Percentiles rank a stretch among this genome's conserved stretches.
Evolutionary conservation across 805 yeast genomes (phyloP).

Genomic region (Suhomyces xylopsoci): DNA sequence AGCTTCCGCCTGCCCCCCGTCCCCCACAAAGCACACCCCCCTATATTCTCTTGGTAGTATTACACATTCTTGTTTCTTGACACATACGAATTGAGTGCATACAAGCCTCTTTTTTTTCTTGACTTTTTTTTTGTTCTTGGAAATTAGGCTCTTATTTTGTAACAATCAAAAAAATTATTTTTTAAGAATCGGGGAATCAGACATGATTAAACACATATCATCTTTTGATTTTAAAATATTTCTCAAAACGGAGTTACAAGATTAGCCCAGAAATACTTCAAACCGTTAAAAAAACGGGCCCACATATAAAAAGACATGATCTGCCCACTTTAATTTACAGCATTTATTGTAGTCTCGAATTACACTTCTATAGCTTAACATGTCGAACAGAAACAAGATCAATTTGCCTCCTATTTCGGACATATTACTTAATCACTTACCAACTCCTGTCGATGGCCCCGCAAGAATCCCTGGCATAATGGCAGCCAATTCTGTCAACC

Average conservation of each 20-base stretch:
- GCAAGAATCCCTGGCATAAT: neutral
- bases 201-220: slow-evolving; percentile 6
- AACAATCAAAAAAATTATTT: neutral
- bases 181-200: slow-evolving; percentile 4
- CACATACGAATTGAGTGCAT: neutral
- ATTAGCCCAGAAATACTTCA: slow-evolving; percentile 1
- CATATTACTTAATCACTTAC: slow-evolving; percentile 20
- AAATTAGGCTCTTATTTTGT: neutral
- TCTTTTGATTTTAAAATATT: neutral
- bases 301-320: slow-evolving; percentile 1
- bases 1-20: neutral
- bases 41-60: neutral
- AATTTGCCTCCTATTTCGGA: slow-evolving; percentile 44
- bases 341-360: neutral
- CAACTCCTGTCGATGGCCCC: slow-evolving; percentile 1
- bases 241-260: slow-evolving; percentile 4
- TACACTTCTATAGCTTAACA: neutral
- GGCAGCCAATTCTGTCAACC: neutral
- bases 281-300: neutral
- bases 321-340: neutral
- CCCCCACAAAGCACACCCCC: neutral
- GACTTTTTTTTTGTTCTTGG: neutral
- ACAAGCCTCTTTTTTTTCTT: neutral
- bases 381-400: slow-evolving; percentile 18
- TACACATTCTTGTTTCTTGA: neutral